phyloP scores from a whole-genome alignment of 2,329 filamentous ascomycete genomes.

The Paracamarosporium sp. region DNA sequence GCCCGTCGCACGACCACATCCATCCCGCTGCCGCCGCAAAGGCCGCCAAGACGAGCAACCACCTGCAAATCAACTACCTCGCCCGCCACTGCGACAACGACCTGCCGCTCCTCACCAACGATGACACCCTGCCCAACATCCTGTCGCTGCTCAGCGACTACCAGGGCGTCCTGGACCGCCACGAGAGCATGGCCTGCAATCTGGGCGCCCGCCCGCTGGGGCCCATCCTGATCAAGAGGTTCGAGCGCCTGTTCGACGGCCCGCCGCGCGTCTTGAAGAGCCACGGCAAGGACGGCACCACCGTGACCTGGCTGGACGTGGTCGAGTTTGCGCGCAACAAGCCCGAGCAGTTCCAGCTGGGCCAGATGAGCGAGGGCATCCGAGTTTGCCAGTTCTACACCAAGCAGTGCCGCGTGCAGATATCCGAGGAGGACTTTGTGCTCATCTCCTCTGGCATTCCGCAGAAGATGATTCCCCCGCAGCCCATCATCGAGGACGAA shows the following conservation, averaged over 20 bases:
- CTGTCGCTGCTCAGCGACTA: constrained; percentile 78
- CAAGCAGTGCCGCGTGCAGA: constrained; percentile 82
- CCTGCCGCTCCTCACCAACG: constrained; percentile 66
- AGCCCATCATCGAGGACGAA: constrained; percentile 85
- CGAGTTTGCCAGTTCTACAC: constrained; percentile 82
- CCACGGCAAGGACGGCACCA: constrained; percentile 65
- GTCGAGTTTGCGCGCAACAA: constrained; percentile 84
- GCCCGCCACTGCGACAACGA: constrained; percentile 68
- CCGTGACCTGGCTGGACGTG: constrained; percentile 83
- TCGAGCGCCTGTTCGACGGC: constrained; percentile 85
- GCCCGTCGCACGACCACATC: constrained; percentile 46
- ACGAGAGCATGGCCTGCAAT: constrained; percentile 86
- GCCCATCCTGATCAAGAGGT: constrained; percentile 82
- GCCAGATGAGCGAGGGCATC: constrained; percentile 70
- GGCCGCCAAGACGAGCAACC: constrained; percentile 62
- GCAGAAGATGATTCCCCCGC: constrained; percentile 80
- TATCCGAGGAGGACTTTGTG: constrained; percentile 86
- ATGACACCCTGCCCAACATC: constrained; percentile 77
- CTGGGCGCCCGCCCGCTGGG: constrained; percentile 83
- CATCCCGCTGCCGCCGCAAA: constrained; percentile 53
- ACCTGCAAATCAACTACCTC: constrained; percentile 73
- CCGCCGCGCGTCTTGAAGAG: constrained; percentile 72
- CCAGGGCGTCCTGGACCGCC: constrained; percentile 82
- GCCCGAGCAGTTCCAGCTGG: constrained; percentile 77
- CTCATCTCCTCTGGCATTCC: constrained; percentile 83